phyloP scores from a whole-genome alignment of 176 grass and related monocot species.

The Eleusine coracana region DNA sequence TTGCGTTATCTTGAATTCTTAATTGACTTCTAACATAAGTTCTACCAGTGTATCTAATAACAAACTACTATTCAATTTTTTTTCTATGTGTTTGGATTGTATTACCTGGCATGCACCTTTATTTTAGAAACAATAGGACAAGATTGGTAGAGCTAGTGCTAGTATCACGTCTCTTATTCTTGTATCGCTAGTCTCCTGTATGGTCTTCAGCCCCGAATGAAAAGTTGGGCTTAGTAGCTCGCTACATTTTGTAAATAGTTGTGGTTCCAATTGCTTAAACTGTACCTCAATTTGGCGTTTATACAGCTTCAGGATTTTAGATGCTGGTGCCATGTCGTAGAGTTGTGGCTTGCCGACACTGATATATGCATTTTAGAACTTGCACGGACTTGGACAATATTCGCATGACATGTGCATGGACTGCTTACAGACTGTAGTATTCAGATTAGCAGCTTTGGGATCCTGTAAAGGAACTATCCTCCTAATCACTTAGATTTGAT shows the following conservation, averaged over 20 bases:
- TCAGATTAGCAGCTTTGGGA: not conserved
- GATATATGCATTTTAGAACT: not conserved
- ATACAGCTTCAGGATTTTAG: not conserved
- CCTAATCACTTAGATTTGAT: not conserved
- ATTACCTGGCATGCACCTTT: not conserved
- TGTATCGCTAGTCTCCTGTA: not conserved
- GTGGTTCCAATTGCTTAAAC: not conserved
- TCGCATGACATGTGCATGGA: not conserved
- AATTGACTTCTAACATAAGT: not conserved
- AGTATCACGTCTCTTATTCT: not conserved
- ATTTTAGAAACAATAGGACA: not conserved
- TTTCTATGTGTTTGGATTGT: not conserved
- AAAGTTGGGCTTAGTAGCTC: not conserved
- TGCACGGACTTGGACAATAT: not conserved
- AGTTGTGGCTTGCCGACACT: not conserved
- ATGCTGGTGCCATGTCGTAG: not conserved
- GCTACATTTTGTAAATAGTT: not conserved
- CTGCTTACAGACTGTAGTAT: not conserved
- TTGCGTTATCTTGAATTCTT: not conserved
- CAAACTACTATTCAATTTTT: not conserved
- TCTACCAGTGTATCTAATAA: not conserved
- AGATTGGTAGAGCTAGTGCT: not conserved
- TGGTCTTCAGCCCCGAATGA: not conserved
- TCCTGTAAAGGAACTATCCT: not conserved
- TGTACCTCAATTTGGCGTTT: not conserved